Evolutionary conservation across 2,329 filamentous ascomycete genomes (phyloP).

Genomic region (Cytospora piceae): DNA sequence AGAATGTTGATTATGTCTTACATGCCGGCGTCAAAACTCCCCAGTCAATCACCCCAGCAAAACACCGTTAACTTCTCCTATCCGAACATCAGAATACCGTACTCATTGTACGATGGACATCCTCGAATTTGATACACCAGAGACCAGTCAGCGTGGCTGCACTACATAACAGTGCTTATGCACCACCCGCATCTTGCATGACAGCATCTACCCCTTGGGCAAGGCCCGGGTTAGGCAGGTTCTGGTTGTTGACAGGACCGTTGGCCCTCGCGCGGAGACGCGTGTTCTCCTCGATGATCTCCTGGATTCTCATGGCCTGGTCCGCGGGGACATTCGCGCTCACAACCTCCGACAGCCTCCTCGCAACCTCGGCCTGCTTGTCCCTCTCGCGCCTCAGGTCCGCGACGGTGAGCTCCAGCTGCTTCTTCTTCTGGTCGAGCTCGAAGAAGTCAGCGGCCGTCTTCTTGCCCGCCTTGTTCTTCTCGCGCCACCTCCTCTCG

Average conservation of each 20-base stretch:
- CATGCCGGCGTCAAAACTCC: not conserved
- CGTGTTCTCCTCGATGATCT: not conserved
- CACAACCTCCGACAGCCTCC: not conserved
- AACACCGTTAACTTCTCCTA: not conserved
- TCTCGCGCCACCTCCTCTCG: constrained; percentile 35
- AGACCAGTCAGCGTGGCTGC: no score
- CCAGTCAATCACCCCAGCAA: not conserved
- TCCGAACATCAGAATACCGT: no score
- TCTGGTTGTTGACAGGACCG: not conserved
- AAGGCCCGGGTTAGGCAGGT: not conserved
- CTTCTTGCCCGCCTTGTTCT: constrained; percentile 24
- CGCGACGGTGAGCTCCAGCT: constrained; percentile 1
- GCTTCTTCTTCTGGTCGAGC: constrained; percentile 17
- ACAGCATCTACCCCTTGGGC: not conserved
- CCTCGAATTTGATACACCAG: not conserved
- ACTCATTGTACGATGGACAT: not conserved
- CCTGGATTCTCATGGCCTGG: not conserved
- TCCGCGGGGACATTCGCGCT: not conserved
- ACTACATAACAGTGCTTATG: no score
- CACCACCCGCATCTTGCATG: not conserved
- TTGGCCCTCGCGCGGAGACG: not conserved
- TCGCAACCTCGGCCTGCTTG: not conserved
- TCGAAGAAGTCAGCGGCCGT: constrained; percentile 12
- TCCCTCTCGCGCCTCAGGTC: constrained; percentile 26
- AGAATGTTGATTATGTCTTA: not conserved